Conservation (phyloP, 2,329 filamentous ascomycete species). For the Colletotrichum euphorbiae region DNA sequence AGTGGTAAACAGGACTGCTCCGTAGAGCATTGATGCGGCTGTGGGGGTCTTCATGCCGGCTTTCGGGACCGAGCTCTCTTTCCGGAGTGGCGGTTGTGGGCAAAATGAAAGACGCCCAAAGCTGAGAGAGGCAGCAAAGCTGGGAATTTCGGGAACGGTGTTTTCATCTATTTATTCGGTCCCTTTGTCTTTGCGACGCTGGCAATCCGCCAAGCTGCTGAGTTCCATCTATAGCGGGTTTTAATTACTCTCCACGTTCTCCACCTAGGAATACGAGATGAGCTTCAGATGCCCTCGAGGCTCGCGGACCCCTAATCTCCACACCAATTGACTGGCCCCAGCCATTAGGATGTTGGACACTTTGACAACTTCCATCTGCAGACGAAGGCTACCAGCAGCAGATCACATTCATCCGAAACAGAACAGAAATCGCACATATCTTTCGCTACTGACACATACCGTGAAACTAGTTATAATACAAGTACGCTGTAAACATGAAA, state of each 20-base stretch:
- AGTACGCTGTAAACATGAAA: too few relatives aligned
- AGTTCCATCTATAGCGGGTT: neutral
- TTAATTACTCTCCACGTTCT: neutral
- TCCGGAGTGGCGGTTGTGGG: neutral
- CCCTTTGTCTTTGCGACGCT: neutral
- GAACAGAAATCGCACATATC: too few relatives aligned
- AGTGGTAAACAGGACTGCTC: neutral
- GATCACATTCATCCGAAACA: too few relatives aligned
- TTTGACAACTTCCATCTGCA: too few relatives aligned
- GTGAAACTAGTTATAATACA: too few relatives aligned
- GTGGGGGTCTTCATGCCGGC: neutral
- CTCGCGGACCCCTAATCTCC: too few relatives aligned
- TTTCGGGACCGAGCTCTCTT: neutral
- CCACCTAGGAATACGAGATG: neutral
- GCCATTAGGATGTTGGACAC: too few relatives aligned
- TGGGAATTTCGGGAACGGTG: rapidly evolving
- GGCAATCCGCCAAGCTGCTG: neutral
- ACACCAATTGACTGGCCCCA: too few relatives aligned
- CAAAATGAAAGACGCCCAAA: too few relatives aligned
- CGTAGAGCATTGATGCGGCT: neutral
- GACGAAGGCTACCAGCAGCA: too few relatives aligned
- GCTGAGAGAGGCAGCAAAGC: rapidly evolving
- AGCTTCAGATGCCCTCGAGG: neutral
- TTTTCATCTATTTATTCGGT: neutral
- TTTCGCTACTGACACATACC: too few relatives aligned